A percentile compares a stretch with the other conserved stretches of the same genome.
These are phyloP conservation scores for Fusarium acutatum DNA, from an alignment of 2,329 filamentous ascomycete genomes.

Conservation along the genomic window DNA sequence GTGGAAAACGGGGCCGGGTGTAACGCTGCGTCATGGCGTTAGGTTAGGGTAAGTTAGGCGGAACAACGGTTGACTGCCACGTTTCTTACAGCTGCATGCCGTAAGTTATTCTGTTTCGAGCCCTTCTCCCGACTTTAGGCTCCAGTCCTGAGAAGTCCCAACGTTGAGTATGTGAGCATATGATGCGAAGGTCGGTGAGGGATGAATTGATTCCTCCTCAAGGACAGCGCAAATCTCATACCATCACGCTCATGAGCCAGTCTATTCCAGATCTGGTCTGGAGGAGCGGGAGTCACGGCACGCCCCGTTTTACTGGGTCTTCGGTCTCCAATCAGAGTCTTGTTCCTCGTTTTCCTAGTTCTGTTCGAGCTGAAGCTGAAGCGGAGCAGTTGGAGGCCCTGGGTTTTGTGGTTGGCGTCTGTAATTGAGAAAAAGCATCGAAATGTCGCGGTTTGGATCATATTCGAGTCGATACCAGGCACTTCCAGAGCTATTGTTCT, in stretches of 20 bases:
- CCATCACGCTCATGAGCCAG: slow-evolving; percentile 1
- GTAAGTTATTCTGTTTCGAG: slow-evolving; percentile 5
- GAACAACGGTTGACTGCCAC: slow-evolving; percentile 21
- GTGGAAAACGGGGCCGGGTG: slow-evolving; percentile 20
- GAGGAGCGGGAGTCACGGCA: slow-evolving; percentile 40
- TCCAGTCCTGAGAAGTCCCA: background rate
- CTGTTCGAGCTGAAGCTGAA: slow-evolving; percentile 6
- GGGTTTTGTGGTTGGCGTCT: background rate
- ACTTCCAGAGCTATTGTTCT: background rate
- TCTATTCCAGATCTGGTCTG: slow-evolving; percentile 23
- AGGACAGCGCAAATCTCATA: background rate
- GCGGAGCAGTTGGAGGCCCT: background rate
- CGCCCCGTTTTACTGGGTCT: slow-evolving; percentile 20
- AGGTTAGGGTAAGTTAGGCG: background rate
- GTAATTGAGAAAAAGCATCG: background rate
- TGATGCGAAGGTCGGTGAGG: background rate
- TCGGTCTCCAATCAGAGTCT: slow-evolving; percentile 28
- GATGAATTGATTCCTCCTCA: background rate
- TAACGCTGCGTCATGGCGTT: slow-evolving; percentile 32
- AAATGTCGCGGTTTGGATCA: background rate
- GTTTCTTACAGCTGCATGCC: slow-evolving; percentile 18
- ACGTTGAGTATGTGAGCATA: background rate
- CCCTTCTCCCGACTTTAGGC: background rate
- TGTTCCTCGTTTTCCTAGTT: background rate
- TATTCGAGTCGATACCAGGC: background rate